Evolutionary conservation across 129 eudicot genomes (phyloP).

Genomic region (Artemisia annua): DNA sequence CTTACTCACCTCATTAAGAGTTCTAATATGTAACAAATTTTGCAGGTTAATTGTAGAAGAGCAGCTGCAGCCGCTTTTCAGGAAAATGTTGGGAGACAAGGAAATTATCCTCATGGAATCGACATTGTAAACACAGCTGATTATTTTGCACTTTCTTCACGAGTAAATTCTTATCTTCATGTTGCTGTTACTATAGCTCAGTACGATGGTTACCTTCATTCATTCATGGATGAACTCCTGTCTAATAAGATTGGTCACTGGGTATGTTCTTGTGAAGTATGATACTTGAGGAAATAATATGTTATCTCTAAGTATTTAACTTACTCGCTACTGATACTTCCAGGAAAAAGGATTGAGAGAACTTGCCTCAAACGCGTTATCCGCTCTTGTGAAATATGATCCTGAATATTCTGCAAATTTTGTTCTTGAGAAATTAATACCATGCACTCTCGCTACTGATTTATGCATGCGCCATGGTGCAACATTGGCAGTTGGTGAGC

Average conservation of each 20-base stretch:
- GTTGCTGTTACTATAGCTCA: conserved; percentile 86
- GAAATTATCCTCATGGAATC: conserved; percentile 90
- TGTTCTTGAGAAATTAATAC: conserved; percentile 75
- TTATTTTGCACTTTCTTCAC: conserved; percentile 97
- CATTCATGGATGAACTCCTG: conserved; percentile 88
- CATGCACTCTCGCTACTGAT: conserved; percentile 88
- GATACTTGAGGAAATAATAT: conserved; percentile 10
- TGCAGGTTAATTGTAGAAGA: conserved; percentile 97
- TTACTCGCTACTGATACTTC: conserved; percentile 26
- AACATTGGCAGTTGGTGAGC: conserved; percentile 85
- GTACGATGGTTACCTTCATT: conserved; percentile 82
- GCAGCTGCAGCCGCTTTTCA: conserved; percentile 99
- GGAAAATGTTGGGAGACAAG: conserved; percentile 99
- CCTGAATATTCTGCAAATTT: conserved; percentile 77
- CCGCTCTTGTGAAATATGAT: conserved; percentile 75
- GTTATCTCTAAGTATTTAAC: conserved; percentile 8
- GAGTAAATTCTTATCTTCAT: conserved; percentile 77
- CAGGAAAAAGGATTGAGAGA: conserved; percentile 96
- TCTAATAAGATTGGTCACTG: conserved; percentile 89
- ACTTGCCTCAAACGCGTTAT: conserved; percentile 88
- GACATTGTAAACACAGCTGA: conserved; percentile 96
- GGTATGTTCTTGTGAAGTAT: conserved; percentile 54
- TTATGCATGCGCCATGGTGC: conserved; percentile 99
- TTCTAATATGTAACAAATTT: conserved; percentile 1
- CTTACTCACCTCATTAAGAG: conserved; percentile 6